phyloP scores from a whole-genome alignment of 768 basidiomycete genomes.

The Coprinellus micaceus region DNA sequence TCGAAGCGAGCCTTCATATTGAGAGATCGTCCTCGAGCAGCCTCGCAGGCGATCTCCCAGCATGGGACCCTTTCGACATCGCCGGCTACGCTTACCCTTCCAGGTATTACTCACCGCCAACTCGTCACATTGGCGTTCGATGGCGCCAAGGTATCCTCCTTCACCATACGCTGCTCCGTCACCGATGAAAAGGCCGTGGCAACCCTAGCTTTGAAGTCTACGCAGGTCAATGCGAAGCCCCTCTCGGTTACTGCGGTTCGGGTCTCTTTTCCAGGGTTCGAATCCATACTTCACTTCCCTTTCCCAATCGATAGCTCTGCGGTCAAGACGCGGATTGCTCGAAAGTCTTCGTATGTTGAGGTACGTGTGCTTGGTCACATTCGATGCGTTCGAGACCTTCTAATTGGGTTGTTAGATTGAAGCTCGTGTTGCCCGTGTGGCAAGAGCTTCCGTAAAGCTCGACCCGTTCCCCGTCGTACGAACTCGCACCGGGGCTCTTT shows the following conservation, averaged over 20 bases:
- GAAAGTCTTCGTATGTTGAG: constrained; percentile 51
- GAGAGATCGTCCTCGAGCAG: constrained; percentile 20
- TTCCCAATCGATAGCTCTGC: constrained; percentile 38
- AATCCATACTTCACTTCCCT: constrained; percentile 31
- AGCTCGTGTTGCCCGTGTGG: constrained; percentile 16
- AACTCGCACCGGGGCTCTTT: neutral
- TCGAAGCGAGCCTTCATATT: constrained; percentile 26
- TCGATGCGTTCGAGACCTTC: constrained; percentile 11
- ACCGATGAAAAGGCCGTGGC: neutral
- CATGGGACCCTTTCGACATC: neutral
- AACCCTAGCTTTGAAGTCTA: neutral
- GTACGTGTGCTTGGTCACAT: constrained; percentile 29
- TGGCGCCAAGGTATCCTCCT: neutral
- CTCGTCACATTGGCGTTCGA: neutral
- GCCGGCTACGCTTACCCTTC: neutral
- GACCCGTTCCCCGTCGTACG: constrained; percentile 6
- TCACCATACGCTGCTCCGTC: neutral
- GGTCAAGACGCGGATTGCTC: constrained; percentile 43
- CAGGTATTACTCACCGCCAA: neutral
- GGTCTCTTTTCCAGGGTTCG: neutral
- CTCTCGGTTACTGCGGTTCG: neutral
- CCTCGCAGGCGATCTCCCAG: constrained; percentile 10
- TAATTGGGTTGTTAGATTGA: constrained; percentile 1
- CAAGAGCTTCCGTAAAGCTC: constrained; percentile 31
- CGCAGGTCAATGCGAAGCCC: neutral